A percentile compares a stretch with the other conserved stretches of the same genome.
Evolutionary conservation across 2,329 filamentous ascomycete genomes (phyloP).

Genomic region (Ophiostoma novo-ulmi): DNA sequence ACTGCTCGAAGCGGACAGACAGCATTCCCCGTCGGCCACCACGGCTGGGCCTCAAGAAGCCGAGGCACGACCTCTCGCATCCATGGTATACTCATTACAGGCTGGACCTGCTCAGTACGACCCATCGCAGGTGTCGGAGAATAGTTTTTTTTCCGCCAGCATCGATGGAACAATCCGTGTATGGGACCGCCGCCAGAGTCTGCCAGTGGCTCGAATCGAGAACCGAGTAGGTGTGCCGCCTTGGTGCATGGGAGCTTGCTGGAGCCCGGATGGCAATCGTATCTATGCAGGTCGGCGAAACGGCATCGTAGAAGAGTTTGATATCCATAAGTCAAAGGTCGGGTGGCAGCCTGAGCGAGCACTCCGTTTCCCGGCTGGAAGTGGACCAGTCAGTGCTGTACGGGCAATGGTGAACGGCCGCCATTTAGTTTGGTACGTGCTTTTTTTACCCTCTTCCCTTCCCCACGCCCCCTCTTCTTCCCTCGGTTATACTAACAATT

Average conservation of each 20-base stretch:
- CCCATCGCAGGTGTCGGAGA: conserved; percentile 59
- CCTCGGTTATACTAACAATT: neutral
- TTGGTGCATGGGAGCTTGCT: conserved; percentile 97
- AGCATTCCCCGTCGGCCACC: neutral
- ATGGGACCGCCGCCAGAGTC: conserved; percentile 77
- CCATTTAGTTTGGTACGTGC: conserved; percentile 67
- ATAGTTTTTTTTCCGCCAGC: conserved; percentile 80
- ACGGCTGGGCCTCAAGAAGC: neutral
- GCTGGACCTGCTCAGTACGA: conserved; percentile 43
- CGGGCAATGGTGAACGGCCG: conserved; percentile 87
- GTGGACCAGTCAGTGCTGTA: conserved; percentile 82
- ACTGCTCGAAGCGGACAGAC: conserved; percentile 11
- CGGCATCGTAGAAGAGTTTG: conserved; percentile 90
- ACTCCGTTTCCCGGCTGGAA: conserved; percentile 84
- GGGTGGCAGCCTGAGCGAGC: conserved; percentile 69
- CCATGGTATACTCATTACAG: conserved; percentile 36
- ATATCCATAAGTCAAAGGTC: conserved; percentile 65
- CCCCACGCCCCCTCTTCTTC: neutral
- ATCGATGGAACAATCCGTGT: conserved; percentile 86
- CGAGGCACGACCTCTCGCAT: neutral
- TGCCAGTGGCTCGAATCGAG: conserved; percentile 72
- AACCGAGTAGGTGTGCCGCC: conserved; percentile 74
- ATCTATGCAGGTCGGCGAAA: conserved; percentile 91
- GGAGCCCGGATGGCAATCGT: conserved; percentile 91
- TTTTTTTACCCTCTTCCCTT: neutral